Conservation (phyloP, 2,329 filamentous ascomycete genomes). For the Sphaerostilbella broomeana region DNA sequence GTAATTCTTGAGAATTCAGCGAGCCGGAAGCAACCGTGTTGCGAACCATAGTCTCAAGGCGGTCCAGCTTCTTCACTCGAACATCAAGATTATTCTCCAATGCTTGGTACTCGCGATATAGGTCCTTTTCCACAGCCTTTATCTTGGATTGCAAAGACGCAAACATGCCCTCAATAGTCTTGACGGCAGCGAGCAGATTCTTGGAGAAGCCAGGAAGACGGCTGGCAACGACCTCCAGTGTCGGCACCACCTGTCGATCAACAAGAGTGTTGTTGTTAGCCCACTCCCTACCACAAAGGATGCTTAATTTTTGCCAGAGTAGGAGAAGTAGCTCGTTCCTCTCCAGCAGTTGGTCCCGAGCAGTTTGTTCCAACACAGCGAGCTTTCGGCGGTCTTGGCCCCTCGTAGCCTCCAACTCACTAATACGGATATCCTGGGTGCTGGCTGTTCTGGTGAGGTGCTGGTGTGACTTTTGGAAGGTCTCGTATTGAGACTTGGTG, state of each 20-base stretch:
- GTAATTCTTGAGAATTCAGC: slow-evolving; percentile 36
- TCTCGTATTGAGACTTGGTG: slow-evolving; percentile 82
- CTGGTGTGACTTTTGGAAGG: slow-evolving; percentile 78
- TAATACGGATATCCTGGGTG: slow-evolving; percentile 75
- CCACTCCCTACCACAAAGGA: slow-evolving; percentile 87
- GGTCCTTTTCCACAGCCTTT: slow-evolving; percentile 75
- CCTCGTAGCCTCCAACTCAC: slow-evolving; percentile 77
- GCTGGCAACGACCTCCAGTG: slow-evolving; percentile 76
- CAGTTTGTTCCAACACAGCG: slow-evolving; percentile 66
- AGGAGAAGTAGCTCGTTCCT: slow-evolving; percentile 80
- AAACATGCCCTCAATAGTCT: slow-evolving; percentile 76
- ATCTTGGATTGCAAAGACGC: slow-evolving; percentile 73
- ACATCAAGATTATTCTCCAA: slow-evolving; percentile 75
- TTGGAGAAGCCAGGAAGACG: slow-evolving; percentile 85
- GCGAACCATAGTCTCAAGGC: slow-evolving; percentile 72
- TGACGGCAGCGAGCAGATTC: slow-evolving; percentile 80
- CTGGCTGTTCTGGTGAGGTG: slow-evolving; percentile 81
- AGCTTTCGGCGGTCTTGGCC: slow-evolving; percentile 73
- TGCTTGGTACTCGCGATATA: slow-evolving; percentile 85
- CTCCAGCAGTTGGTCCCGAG: slow-evolving; percentile 81
- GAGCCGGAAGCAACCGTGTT: slow-evolving; percentile 51
- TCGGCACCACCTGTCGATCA: slow-evolving; percentile 75
- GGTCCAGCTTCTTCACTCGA: slow-evolving; percentile 78
- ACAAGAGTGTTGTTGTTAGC: slow-evolving; percentile 82
- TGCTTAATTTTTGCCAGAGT: slow-evolving; percentile 84